These are phyloP conservation scores for Coniophora puteana DNA, from an alignment of 1,284 basidiomycete genomes.

Conservation along the genomic window DNA sequence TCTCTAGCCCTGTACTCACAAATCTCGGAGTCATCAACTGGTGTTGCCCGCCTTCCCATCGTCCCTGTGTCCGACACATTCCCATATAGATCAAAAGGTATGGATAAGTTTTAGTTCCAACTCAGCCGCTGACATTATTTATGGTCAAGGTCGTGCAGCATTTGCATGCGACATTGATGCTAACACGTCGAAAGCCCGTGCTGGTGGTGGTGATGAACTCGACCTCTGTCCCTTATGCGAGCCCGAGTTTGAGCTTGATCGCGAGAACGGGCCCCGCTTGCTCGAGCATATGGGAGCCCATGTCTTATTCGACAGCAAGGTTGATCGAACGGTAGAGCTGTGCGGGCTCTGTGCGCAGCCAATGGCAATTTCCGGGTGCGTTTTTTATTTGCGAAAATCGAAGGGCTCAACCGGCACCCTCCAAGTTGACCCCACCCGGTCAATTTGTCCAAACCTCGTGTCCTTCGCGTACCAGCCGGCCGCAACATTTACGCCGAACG, in stretches of 20 bases:
- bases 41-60: too few species aligned
- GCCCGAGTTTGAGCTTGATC: not conserved
- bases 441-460: constrained; percentile 15
- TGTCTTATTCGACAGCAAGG: not conserved
- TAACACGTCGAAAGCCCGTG: too few species aligned
- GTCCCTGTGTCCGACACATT: too few species aligned
- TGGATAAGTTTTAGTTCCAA: too few species aligned
- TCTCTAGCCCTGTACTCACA: too few species aligned
- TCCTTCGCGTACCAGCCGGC: constrained; percentile 20
- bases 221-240: not conserved
- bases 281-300: not conserved
- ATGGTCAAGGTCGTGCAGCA: not conserved
- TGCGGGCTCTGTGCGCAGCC: not conserved
- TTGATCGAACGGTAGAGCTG: not conserved
- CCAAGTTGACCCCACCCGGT: constrained; percentile 12
- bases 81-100: too few species aligned
- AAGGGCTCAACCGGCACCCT: constrained; percentile 20
- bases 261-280: not conserved
- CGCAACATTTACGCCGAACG: constrained; percentile 11
- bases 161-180: not conserved
- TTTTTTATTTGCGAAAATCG: constrained; percentile 11
- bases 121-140: too few species aligned
- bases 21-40: too few species aligned
- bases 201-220: not conserved
- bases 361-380: not conserved